Conservation (phyloP, 1,284 basidiomycete genomes). For the Apiotrichum mycotoxinovorans region DNA sequence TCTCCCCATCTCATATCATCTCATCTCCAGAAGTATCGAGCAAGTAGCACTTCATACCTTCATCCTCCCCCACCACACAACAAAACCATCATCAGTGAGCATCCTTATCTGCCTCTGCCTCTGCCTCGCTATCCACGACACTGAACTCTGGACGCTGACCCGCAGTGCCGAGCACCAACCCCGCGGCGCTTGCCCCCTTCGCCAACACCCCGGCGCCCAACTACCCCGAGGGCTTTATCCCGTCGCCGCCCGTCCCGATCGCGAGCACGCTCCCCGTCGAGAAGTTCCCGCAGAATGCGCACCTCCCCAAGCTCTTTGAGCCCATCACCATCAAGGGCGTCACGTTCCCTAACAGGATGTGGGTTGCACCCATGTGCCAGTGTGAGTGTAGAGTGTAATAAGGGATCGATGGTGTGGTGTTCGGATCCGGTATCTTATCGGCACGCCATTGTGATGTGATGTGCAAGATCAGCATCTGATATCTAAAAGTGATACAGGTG, state of each 20-base stretch:
- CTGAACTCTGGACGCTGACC: too few relatives aligned
- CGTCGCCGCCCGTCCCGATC: slow-evolving; percentile 62
- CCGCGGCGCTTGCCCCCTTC: slow-evolving; percentile 14
- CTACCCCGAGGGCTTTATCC: slow-evolving; percentile 28
- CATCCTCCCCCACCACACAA: too few relatives aligned
- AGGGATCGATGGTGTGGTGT: not conserved
- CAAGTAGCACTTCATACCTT: too few relatives aligned
- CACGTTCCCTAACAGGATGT: slow-evolving; percentile 62
- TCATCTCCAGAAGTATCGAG: too few relatives aligned
- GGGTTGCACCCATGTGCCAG: slow-evolving; percentile 65
- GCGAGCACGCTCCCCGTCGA: slow-evolving; percentile 50
- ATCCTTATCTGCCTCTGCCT: too few relatives aligned
- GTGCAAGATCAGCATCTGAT: too few relatives aligned
- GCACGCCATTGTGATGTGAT: not conserved
- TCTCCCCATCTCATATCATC: too few relatives aligned
- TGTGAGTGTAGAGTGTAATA: slow-evolving; percentile 32
- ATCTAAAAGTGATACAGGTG: too few relatives aligned
- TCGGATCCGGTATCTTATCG: not conserved
- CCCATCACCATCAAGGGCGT: slow-evolving; percentile 62
- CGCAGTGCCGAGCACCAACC: slow-evolving; percentile 9
- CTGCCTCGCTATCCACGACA: too few relatives aligned
- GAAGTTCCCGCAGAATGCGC: slow-evolving; percentile 25
- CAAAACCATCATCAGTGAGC: too few relatives aligned
- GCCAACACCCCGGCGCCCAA: slow-evolving; percentile 2
- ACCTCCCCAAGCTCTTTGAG: slow-evolving; percentile 62